Evolutionary conservation across 345 rosid species (phyloP).

Genomic region (Boechera divaricarpa): DNA sequence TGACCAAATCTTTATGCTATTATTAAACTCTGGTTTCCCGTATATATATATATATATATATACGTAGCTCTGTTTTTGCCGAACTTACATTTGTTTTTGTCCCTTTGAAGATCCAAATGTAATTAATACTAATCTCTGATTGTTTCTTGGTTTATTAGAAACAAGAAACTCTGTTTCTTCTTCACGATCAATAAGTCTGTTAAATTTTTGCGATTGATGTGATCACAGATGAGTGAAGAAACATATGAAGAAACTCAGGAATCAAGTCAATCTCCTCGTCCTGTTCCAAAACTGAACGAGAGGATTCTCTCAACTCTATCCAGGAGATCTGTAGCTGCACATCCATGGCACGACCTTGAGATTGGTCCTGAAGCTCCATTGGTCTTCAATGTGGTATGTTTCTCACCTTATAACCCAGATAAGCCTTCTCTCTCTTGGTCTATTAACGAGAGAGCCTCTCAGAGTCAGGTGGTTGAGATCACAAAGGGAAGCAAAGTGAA

Average conservation of each 20-base stretch:
- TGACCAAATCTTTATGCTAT: constrained; percentile 45
- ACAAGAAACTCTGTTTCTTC: not conserved
- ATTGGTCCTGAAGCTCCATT: constrained; percentile 92
- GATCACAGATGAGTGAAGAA: constrained; percentile 56
- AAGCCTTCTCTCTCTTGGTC: not conserved
- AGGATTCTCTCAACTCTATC: constrained; percentile 95
- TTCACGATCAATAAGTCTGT: not conserved
- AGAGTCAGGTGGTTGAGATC: constrained; percentile 88
- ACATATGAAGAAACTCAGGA: constrained; percentile 43
- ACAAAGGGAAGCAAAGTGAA: constrained; percentile 97
- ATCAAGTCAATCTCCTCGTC: constrained; percentile 36
- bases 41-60: constrained; percentile 18
- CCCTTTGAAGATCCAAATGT: constrained; percentile 35
- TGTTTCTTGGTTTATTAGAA: constrained; percentile 11
- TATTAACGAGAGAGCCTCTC: constrained; percentile 22
- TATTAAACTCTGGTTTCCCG: constrained; percentile 35
- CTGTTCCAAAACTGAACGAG: constrained; percentile 73
- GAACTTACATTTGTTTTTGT: constrained; percentile 31
- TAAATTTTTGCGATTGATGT: not conserved
- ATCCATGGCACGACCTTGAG: constrained; percentile 99
- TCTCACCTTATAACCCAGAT: not conserved
- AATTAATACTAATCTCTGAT: constrained; percentile 22
- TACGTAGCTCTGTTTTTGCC: constrained; percentile 20
- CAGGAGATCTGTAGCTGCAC: constrained; percentile 95
- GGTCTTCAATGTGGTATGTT: constrained; percentile 69